Percentiles rank a stretch among this genome's conserved stretches.
Conservation (phyloP, 345 rosid species). For the Eutrema yunnanense region DNA sequence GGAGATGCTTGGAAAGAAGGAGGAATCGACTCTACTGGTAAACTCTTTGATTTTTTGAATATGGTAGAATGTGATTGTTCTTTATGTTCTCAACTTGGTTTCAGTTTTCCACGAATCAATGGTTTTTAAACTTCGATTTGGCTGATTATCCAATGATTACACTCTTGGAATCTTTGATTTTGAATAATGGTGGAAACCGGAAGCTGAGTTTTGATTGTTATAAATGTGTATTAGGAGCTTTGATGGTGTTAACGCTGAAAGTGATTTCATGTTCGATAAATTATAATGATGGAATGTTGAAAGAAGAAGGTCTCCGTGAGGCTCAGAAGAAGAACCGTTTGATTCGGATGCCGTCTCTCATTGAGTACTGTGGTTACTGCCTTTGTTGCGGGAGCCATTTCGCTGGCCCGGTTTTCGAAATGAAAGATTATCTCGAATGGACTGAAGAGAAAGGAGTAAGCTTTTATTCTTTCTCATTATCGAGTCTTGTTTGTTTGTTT, state of each 20-base stretch:
- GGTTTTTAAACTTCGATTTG: too few relatives aligned
- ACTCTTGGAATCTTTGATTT: neutral
- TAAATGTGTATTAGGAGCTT: constrained; percentile 50
- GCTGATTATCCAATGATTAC: neutral
- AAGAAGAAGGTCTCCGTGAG: constrained; percentile 72
- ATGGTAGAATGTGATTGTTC: neutral
- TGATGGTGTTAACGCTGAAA: constrained; percentile 94
- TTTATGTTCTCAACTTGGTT: neutral
- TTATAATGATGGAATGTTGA: constrained; percentile 73
- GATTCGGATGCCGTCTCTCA: constrained; percentile 61
- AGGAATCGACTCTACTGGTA: constrained; percentile 96
- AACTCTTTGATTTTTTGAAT: neutral
- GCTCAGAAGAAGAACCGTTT: constrained; percentile 80
- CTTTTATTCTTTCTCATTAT: constrained; percentile 21
- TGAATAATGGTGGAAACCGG: neutral
- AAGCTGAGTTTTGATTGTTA: neutral
- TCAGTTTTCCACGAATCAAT: neutral
- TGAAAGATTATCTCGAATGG: constrained; percentile 96
- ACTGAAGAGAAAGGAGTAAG: constrained; percentile 83
- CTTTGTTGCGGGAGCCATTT: constrained; percentile 95
- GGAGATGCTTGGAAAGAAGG: constrained; percentile 99
- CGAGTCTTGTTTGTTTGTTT: constrained; percentile 1
- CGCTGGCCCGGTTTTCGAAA: constrained; percentile 94
- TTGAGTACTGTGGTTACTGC: constrained; percentile 86
- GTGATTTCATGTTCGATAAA: constrained; percentile 90